Conservation (phyloP, 768 basidiomycete species). For the Lactifluus echinatus region DNA sequence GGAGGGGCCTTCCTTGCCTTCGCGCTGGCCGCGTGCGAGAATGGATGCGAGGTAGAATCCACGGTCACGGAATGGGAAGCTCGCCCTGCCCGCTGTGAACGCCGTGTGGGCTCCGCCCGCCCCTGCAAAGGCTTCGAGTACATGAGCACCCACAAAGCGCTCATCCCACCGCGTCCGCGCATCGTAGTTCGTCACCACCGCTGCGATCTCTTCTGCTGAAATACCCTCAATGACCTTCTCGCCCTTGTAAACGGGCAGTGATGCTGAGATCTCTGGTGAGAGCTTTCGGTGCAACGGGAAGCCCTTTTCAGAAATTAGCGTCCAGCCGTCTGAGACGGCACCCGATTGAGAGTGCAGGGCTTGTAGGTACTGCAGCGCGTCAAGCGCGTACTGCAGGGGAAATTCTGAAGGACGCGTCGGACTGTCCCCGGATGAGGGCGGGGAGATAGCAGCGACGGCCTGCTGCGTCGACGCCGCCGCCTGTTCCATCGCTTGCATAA, state of each 20-base stretch:
- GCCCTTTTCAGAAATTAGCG: constrained; percentile 65
- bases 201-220: constrained; percentile 83
- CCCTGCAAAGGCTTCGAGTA: constrained; percentile 72
- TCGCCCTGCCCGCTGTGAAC: constrained; percentile 65
- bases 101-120: constrained; percentile 49
- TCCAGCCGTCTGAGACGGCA: constrained; percentile 54
- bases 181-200: constrained; percentile 58
- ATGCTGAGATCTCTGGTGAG: constrained; percentile 67
- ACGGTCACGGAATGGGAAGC: constrained; percentile 86
- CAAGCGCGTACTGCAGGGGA: constrained; percentile 75
- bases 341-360: constrained; percentile 51
- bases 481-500: constrained; percentile 67
- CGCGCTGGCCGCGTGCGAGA: constrained; percentile 42
- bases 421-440: constrained; percentile 37
- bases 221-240: constrained; percentile 90
- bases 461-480: constrained; percentile 65
- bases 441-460: constrained; percentile 68
- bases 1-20: constrained; percentile 29
- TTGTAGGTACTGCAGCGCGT: constrained; percentile 74
- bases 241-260: constrained; percentile 79
- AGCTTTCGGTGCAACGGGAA: constrained; percentile 67
- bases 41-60: constrained; percentile 79
- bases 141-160: constrained; percentile 57
- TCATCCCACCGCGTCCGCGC: constrained; percentile 85
- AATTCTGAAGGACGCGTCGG: constrained; percentile 44